Evolutionary conservation across 208 protist species (phyloP).

Genomic region (Leishmania guyanensis): DNA sequence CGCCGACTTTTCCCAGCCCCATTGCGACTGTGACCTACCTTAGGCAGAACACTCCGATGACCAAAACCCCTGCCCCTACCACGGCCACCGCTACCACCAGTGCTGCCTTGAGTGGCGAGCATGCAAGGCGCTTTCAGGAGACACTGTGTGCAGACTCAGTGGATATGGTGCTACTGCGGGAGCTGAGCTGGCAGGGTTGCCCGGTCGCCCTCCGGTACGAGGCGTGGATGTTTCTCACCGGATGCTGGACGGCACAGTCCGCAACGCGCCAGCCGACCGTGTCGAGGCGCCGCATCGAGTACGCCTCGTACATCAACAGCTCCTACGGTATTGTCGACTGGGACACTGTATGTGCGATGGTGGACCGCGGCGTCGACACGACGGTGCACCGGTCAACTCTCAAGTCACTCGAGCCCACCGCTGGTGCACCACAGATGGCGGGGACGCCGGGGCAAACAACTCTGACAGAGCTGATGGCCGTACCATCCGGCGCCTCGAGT

Average conservation of each 20-base stretch:
- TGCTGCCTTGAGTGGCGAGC: slow-evolving; percentile 5
- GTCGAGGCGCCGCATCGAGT: slow-evolving; percentile 60
- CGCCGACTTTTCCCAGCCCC: no score
- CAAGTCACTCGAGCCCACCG: slow-evolving; percentile 14
- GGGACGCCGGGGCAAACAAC: neutral
- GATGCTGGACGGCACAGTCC: slow-evolving; percentile 48
- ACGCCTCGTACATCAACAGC: slow-evolving; percentile 49
- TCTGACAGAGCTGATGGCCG: neutral
- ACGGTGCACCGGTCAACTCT: slow-evolving; percentile 32
- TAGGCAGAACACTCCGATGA: neutral
- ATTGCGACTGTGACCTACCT: neutral
- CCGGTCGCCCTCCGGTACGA: slow-evolving; percentile 52
- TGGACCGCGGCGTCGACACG: slow-evolving; percentile 36
- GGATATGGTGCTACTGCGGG: slow-evolving; percentile 42
- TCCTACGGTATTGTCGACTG: slow-evolving; percentile 62
- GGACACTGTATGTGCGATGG: slow-evolving; percentile 50
- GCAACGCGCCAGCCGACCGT: slow-evolving; percentile 40
- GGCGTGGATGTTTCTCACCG: slow-evolving; percentile 65
- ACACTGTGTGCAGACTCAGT: slow-evolving; percentile 37
- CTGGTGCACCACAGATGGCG: neutral
- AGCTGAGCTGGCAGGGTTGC: slow-evolving; percentile 62
- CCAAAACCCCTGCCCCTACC: neutral
- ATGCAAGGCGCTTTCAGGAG: slow-evolving; percentile 32
- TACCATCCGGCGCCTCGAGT: neutral
- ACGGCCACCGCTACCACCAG: neutral